A percentile compares a stretch with the other conserved stretches of the same genome.
Evolutionary conservation across 2,329 filamentous ascomycete genomes (phyloP).

Genomic region (Colletotrichum orchidophilum): DNA sequence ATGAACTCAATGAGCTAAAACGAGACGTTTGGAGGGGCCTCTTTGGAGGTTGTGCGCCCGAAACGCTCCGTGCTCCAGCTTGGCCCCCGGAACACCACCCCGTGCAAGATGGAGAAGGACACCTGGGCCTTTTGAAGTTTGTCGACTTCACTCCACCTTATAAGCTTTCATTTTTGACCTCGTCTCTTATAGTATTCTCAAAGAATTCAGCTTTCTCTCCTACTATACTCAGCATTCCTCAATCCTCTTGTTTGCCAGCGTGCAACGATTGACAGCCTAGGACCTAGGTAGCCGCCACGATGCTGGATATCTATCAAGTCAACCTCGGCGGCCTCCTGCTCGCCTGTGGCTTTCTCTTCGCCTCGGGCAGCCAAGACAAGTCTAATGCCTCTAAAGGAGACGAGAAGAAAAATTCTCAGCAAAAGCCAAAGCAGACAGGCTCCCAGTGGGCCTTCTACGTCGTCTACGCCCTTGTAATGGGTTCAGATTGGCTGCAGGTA

Average conservation of each 20-base stretch:
- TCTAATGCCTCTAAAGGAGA: background rate
- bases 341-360: conserved; percentile 41
- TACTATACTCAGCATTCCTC: background rate
- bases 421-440: conserved; percentile 9
- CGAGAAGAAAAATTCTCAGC: background rate
- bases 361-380: conserved; percentile 22
- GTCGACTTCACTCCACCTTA: background rate
- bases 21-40: background rate
- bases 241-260: background rate
- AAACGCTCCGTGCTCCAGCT: conserved; percentile 32
- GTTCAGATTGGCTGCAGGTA: conserved; percentile 62
- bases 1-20: conserved; percentile 4
- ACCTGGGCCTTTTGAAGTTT: conserved; percentile 20
- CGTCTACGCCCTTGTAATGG: conserved; percentile 60
- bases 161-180: background rate
- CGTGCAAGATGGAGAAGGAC: conserved; percentile 23
- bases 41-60: conserved; percentile 11
- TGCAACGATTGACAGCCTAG: background rate
- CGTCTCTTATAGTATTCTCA: background rate
- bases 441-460: conserved; percentile 47
- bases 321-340: conserved; percentile 45
- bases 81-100: conserved; percentile 16
- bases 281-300: background rate
- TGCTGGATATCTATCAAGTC: conserved; percentile 45
- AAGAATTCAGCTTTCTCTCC: background rate